phyloP scores from a whole-genome alignment of 345 rosid species.

The Bruguiera sexangula region DNA sequence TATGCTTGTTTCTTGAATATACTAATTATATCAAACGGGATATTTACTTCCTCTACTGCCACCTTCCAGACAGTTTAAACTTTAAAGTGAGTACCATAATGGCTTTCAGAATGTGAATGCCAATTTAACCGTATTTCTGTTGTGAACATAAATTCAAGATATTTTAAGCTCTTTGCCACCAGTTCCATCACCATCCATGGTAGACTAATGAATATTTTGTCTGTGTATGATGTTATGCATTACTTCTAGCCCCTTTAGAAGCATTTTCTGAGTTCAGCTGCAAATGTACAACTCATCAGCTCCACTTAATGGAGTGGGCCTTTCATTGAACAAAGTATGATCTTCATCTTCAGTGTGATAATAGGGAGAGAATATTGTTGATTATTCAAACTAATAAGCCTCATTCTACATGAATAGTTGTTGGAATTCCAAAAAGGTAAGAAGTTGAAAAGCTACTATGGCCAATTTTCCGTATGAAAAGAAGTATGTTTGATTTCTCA shows the following conservation, averaged over 20 bases:
- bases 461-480: not conserved
- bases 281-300: not conserved
- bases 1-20: not conserved
- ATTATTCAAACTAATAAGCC: too few species aligned
- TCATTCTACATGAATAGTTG: not conserved
- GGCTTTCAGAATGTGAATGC: too few species aligned
- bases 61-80: too few species aligned
- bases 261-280: not conserved
- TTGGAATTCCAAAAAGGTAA: constrained; percentile 1
- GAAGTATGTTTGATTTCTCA: not conserved
- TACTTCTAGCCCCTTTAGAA: not conserved
- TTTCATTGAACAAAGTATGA: not conserved
- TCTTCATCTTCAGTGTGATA: not conserved
- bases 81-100: too few species aligned
- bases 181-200: too few species aligned
- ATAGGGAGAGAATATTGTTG: too few species aligned
- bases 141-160: too few species aligned
- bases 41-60: too few species aligned
- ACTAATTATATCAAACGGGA: too few species aligned
- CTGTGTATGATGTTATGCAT: not conserved
- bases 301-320: not conserved
- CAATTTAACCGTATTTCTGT: too few species aligned
- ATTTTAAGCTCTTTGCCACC: not conserved
- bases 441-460: not conserved
- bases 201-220: not conserved